Conservation (phyloP, 495 filamentous ascomycete species). For the Ascobolus immersus region DNA sequence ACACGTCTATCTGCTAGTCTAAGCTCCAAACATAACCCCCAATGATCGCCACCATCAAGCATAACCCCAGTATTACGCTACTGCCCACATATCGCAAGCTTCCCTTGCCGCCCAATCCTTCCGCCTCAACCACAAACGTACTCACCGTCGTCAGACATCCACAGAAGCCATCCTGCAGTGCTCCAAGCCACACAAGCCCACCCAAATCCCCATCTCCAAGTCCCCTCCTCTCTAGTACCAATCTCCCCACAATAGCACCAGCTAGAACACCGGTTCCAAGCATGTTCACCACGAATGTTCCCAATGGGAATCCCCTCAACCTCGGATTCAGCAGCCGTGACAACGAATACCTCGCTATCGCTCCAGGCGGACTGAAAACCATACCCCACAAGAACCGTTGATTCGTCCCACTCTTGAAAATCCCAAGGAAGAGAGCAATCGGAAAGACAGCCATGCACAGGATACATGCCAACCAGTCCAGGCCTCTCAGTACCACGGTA, state of each 20-base stretch:
- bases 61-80: constrained; percentile 40
- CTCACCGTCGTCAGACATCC: constrained; percentile 77
- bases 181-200: constrained; percentile 64
- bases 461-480: no score
- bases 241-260: constrained; percentile 30
- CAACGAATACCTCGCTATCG: constrained; percentile 44
- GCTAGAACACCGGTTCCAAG: constrained; percentile 37
- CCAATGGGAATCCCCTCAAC: constrained; percentile 50
- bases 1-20: no score
- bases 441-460: constrained; percentile 45
- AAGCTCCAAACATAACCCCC: constrained; percentile 28
- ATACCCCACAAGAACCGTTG: no score
- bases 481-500: no score
- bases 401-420: no score
- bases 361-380: constrained; percentile 67
- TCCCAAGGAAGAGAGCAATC: constrained; percentile 54
- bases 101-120: constrained; percentile 23
- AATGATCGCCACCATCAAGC: constrained; percentile 45
- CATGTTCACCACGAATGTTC: constrained; percentile 70
- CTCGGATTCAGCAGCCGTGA: constrained; percentile 41
- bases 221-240: constrained; percentile 46
- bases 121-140: constrained; percentile 69
- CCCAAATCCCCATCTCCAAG: constrained; percentile 27
- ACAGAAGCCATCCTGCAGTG: constrained; percentile 75
- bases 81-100: constrained; percentile 41